Conservation (phyloP, 768 basidiomycete genomes). For the Dentipellis sp. region DNA sequence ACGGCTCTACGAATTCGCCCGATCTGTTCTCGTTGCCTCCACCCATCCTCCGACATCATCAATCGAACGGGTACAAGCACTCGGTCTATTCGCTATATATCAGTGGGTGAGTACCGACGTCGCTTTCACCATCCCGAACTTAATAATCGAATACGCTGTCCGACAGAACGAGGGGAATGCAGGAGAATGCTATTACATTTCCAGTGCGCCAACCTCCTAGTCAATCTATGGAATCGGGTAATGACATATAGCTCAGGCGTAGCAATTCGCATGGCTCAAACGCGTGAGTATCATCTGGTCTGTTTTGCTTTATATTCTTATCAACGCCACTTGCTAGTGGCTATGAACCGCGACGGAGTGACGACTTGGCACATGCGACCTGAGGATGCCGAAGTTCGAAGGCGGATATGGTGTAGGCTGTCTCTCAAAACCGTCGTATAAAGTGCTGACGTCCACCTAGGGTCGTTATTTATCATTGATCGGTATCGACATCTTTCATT, state of each 20-base stretch:
- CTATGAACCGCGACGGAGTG: conserved; percentile 16
- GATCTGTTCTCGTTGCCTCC: conserved; percentile 9
- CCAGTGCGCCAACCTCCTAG: not conserved
- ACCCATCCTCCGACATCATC: conserved; percentile 9
- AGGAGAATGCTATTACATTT: conserved; percentile 11
- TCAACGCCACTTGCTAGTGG: conserved; percentile 2
- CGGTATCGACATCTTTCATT: conserved; percentile 5
- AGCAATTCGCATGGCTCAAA: conserved; percentile 18
- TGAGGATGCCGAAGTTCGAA: conserved; percentile 15
- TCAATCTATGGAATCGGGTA: no score
- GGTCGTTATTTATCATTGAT: conserved; percentile 14
- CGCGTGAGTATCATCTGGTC: conserved; percentile 7
- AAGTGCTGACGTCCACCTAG: conserved; percentile 1
- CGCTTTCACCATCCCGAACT: no score
- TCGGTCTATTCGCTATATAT: conserved; percentile 12
- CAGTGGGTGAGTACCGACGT: conserved; percentile 7
- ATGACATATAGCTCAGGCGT: not conserved
- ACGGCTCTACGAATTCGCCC: conserved; percentile 13
- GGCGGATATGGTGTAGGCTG: conserved; percentile 17
- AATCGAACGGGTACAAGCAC: conserved; percentile 16
- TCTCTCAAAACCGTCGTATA: not conserved
- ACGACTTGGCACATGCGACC: conserved; percentile 15
- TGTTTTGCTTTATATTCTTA: not conserved
- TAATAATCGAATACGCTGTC: no score
- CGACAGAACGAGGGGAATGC: conserved; percentile 8